These are phyloP conservation scores for Triadica sebifera DNA, from an alignment of 345 rosid genomes.

Conservation along the genomic window DNA sequence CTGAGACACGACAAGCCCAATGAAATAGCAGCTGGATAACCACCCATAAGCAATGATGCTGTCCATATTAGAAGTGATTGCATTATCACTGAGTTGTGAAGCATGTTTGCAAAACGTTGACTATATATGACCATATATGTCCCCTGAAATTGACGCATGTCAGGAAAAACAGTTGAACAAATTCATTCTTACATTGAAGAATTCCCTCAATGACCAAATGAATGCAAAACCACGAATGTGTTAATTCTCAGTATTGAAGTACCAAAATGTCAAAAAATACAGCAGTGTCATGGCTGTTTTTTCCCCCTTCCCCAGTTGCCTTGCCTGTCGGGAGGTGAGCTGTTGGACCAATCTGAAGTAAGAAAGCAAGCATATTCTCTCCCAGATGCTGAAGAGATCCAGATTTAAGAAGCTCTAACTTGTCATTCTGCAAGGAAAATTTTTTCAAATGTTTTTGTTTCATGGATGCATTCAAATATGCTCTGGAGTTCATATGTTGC, in stretches of 20 bases:
- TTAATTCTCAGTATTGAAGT: conserved; percentile 24
- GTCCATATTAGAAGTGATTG: conserved; percentile 89
- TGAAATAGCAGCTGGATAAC: conserved; percentile 65
- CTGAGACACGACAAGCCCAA: conserved; percentile 66
- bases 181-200: conserved; percentile 4
- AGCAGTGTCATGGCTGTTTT: conserved; percentile 39
- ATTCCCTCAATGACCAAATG: not conserved
- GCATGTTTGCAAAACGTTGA: conserved; percentile 67
- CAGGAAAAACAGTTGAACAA: conserved; percentile 9
- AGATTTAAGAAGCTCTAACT: conserved; percentile 70
- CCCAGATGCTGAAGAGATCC: conserved; percentile 99
- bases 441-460: conserved; percentile 5
- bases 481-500: not conserved
- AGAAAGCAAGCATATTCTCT: conserved; percentile 94
- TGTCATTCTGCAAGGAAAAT: conserved; percentile 74
- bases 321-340: conserved; percentile 48
- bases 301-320: conserved; percentile 35
- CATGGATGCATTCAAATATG: not conserved
- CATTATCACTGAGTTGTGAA: conserved; percentile 72
- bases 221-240: conserved; percentile 11
- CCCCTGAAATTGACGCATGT: conserved; percentile 55
- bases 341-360: conserved; percentile 63
- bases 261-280: conserved; percentile 87
- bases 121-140: conserved; percentile 69
- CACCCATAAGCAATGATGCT: conserved; percentile 84